phyloP scores from a whole-genome alignment of 371 early-diverging fungal species.

The Mortierella sp. region DNA sequence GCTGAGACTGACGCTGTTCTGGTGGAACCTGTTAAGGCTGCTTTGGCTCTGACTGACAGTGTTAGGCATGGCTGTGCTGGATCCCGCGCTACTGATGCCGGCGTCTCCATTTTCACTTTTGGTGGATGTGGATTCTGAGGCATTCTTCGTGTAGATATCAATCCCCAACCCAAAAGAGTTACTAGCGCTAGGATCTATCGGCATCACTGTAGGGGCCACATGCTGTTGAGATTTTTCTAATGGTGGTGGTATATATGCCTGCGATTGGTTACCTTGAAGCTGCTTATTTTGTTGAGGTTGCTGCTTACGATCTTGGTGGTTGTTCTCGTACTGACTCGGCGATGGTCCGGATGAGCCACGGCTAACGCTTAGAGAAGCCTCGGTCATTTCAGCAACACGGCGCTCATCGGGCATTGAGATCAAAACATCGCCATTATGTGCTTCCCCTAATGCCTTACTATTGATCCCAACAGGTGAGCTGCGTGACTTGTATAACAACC shows the following conservation, averaged over 20 bases:
- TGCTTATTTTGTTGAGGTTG: constrained; percentile 8
- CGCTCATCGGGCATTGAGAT: constrained; percentile 19
- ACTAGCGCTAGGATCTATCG: background rate
- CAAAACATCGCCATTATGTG: constrained; percentile 4
- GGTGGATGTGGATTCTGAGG: background rate
- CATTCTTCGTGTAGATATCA: constrained; percentile 25
- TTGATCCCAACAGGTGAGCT: background rate
- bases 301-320: too few relatives aligned
- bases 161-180: constrained; percentile 38
- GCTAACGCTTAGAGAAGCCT: background rate
- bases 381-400: background rate
- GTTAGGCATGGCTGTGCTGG: background rate
- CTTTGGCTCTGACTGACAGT: background rate
- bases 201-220: background rate
- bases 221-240: background rate
- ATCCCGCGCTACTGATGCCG: background rate
- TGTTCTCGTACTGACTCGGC: background rate
- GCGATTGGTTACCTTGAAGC: background rate
- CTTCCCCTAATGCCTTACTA: background rate
- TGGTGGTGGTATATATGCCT: background rate
- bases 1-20: background rate
- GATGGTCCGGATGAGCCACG: background rate
- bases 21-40: background rate
- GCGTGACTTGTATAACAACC: constrained; percentile 10
- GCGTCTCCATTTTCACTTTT: constrained; percentile 3